These are phyloP conservation scores for Camelina sativa DNA, from an alignment of 345 rosid genomes.

Conservation along the genomic window DNA sequence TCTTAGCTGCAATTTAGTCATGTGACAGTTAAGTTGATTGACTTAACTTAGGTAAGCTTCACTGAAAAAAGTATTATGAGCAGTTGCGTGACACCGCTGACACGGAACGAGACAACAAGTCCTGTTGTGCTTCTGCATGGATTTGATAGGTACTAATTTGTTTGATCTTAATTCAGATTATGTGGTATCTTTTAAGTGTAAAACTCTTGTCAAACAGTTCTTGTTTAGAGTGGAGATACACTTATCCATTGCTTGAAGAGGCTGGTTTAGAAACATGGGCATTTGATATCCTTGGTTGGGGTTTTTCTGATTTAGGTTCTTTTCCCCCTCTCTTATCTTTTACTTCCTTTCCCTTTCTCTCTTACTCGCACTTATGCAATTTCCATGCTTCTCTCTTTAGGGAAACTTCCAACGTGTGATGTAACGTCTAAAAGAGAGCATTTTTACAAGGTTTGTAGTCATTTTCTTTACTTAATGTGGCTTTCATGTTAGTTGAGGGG, in stretches of 20 bases:
- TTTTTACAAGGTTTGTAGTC: constrained; percentile 67
- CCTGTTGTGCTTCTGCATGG: constrained; percentile 92
- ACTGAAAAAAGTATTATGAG: constrained; percentile 62
- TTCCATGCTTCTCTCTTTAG: constrained; percentile 41
- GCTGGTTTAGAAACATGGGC: constrained; percentile 94
- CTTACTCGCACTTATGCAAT: not conserved
- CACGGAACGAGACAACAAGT: constrained; percentile 50
- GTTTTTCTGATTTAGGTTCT: constrained; percentile 89
- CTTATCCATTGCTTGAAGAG: constrained; percentile 84
- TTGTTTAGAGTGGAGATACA: constrained; percentile 96
- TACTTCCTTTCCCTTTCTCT: not conserved
- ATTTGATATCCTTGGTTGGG: constrained; percentile 94
- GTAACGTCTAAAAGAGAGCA: constrained; percentile 75
- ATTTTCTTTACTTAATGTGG: constrained; percentile 13
- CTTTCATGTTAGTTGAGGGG: not conserved
- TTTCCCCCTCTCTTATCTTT: constrained; percentile 9
- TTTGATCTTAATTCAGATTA: not conserved
- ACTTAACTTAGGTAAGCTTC: constrained; percentile 57
- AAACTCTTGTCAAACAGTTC: constrained; percentile 62
- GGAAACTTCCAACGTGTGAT: constrained; percentile 63
- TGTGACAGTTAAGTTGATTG: not conserved
- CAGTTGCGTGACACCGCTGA: constrained; percentile 77
- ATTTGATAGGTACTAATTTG: constrained; percentile 70
- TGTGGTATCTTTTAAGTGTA: constrained; percentile 13
- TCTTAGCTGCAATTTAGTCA: not conserved